These are phyloP conservation scores for Lasiosphaeria ovina DNA, from an alignment of 495 filamentous ascomycete species.

Conservation along the genomic window DNA sequence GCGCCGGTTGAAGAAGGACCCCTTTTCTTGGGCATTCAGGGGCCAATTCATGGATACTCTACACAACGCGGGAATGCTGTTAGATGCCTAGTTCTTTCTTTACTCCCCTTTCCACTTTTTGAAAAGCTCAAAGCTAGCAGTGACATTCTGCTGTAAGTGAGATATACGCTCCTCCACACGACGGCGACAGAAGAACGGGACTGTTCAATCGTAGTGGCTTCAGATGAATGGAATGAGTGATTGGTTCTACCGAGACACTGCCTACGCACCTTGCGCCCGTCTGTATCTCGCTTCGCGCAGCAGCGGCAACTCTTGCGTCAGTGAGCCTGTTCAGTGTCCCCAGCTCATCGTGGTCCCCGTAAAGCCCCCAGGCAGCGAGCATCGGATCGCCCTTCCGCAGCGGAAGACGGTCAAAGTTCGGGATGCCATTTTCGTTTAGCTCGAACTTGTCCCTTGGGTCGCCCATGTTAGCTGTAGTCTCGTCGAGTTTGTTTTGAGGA, in stretches of 20 bases:
- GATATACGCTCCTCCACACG: neutral
- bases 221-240: no score
- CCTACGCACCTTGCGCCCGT: slow-evolving; percentile 40
- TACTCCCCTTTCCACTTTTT: no score
- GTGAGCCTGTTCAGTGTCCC: slow-evolving; percentile 50
- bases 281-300: slow-evolving; percentile 50
- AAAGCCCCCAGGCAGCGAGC: slow-evolving; percentile 49
- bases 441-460: neutral
- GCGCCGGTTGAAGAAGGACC: slow-evolving; percentile 39
- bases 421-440: slow-evolving; percentile 43
- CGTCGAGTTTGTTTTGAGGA: no score
- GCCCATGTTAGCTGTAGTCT: no score
- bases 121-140: neutral
- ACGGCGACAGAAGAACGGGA: neutral
- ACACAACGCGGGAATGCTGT: neutral
- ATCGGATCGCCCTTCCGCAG: slow-evolving; percentile 41
- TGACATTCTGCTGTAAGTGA: neutral
- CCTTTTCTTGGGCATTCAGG: slow-evolving; percentile 36
- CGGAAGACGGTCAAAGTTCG: slow-evolving; percentile 44
- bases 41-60: slow-evolving; percentile 50
- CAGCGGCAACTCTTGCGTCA: slow-evolving; percentile 38
- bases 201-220: neutral
- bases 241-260: no score
- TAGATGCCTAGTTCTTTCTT: neutral
- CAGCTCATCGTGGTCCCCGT: slow-evolving; percentile 47